A percentile compares a stretch with the other conserved stretches of the same genome.
Evolutionary conservation across 441 rosid genomes (phyloP).

Genomic region (Arabidopsis hybrid): DNA sequence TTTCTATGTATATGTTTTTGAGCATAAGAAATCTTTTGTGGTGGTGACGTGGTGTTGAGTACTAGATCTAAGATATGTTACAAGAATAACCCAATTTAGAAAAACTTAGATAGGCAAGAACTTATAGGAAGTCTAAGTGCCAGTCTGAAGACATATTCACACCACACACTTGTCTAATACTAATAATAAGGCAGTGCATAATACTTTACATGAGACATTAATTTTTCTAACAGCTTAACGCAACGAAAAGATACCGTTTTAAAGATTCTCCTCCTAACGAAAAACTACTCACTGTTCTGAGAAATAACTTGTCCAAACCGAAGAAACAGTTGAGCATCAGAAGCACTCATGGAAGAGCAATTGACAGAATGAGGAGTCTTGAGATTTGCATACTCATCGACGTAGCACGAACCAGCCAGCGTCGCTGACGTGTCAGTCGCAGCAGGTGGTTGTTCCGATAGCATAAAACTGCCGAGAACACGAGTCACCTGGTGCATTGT

Average conservation of each 20-base stretch:
- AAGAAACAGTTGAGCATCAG: slow-evolving; percentile 92
- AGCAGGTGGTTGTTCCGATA: slow-evolving; percentile 54
- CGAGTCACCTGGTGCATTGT: slow-evolving; percentile 93
- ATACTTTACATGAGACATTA: slow-evolving; percentile 20
- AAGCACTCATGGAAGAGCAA: slow-evolving; percentile 92
- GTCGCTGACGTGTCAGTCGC: slow-evolving; percentile 46
- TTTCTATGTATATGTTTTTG: too few species aligned
- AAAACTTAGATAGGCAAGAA: not conserved
- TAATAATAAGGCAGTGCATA: slow-evolving; percentile 12
- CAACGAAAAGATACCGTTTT: slow-evolving; percentile 6
- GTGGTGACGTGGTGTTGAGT: too few species aligned
- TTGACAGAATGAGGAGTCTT: slow-evolving; percentile 84
- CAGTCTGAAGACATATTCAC: slow-evolving; percentile 26
- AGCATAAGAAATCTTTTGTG: too few species aligned
- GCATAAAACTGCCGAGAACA: slow-evolving; percentile 74
- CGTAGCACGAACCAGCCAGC: slow-evolving; percentile 61
- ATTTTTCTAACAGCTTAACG: slow-evolving; percentile 9
- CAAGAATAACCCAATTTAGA: too few species aligned
- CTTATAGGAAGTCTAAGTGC: not conserved
- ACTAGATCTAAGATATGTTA: too few species aligned
- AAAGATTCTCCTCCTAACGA: slow-evolving; percentile 2
- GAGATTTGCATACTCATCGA: slow-evolving; percentile 88
- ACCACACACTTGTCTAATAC: slow-evolving; percentile 30
- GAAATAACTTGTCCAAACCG: slow-evolving; percentile 96
- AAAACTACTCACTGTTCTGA: slow-evolving; percentile 58